phyloP scores from a whole-genome alignment of 2,329 filamentous ascomycete species.

The Ophiostoma novo-ulmi region DNA sequence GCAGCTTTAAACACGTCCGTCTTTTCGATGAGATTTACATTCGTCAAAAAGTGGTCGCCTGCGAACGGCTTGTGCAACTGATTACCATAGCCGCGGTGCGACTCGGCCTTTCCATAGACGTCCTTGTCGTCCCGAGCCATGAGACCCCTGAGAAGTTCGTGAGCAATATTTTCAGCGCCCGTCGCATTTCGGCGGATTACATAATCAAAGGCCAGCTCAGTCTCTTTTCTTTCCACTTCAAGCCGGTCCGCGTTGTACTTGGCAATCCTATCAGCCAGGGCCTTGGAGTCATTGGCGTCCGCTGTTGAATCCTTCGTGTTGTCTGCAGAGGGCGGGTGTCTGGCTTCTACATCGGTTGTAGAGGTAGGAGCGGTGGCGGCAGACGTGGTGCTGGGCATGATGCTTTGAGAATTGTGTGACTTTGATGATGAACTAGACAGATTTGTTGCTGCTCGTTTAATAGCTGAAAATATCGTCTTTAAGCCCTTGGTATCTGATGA shows the following conservation, averaged over 20 bases:
- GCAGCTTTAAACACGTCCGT: conserved; percentile 56
- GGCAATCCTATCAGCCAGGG: background rate
- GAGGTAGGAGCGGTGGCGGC: background rate
- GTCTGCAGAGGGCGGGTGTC: background rate
- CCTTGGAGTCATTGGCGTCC: background rate
- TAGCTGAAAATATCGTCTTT: background rate
- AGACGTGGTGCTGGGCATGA: background rate
- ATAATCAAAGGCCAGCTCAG: conserved; percentile 40
- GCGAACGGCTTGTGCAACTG: conserved; percentile 44
- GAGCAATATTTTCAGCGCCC: conserved; percentile 36
- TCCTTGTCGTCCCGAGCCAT: conserved; percentile 35
- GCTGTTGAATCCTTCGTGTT: background rate
- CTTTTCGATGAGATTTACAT: conserved; percentile 47
- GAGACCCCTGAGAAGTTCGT: conserved; percentile 40
- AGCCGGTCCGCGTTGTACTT: conserved; percentile 35
- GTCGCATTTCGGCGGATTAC: conserved; percentile 34
- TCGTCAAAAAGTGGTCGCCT: conserved; percentile 56
- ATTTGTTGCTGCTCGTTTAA: background rate
- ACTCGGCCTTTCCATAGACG: conserved; percentile 36
- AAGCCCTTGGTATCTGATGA: background rate
- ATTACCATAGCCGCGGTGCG: conserved; percentile 38
- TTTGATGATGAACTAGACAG: background rate
- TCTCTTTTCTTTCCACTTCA: conserved; percentile 34
- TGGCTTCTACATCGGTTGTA: background rate
- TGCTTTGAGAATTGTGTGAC: background rate